Percentiles rank a stretch among this genome's conserved stretches.
These are phyloP conservation scores for Grosmannia serpens DNA, from an alignment of 2,329 filamentous ascomycete species.

Conservation along the genomic window DNA sequence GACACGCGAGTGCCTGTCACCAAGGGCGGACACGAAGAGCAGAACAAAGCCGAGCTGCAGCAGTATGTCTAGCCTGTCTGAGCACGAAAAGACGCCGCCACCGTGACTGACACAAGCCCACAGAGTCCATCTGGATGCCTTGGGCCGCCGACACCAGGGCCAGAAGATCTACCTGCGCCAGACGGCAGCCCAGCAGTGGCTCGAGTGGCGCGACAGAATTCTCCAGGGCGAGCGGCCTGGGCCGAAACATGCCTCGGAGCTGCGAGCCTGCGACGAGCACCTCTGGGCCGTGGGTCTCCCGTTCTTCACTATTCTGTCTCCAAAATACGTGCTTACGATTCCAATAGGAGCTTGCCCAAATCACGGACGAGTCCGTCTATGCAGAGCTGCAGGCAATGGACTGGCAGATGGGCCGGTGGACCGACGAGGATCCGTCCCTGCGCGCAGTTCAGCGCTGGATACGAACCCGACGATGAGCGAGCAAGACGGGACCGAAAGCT, in stretches of 20 bases:
- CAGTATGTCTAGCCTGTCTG: slow-evolving; percentile 31
- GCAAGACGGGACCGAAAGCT: background rate
- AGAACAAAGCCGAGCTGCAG: slow-evolving; percentile 49
- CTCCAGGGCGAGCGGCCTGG: slow-evolving; percentile 39
- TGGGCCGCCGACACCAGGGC: slow-evolving; percentile 48
- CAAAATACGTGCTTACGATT: background rate
- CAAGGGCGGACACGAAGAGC: slow-evolving; percentile 44
- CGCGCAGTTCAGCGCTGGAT: slow-evolving; percentile 48
- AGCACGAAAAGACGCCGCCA: background rate
- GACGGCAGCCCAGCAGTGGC: slow-evolving; percentile 47
- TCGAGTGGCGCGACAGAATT: slow-evolving; percentile 40
- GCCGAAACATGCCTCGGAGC: slow-evolving; percentile 32
- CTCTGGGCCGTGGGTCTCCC: slow-evolving; percentile 39
- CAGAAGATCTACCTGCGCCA: slow-evolving; percentile 55
- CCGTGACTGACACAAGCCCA: background rate
- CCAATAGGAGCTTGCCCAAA: slow-evolving; percentile 37
- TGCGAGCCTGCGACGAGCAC: slow-evolving; percentile 44
- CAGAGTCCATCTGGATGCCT: slow-evolving; percentile 49
- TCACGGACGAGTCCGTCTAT: slow-evolving; percentile 50
- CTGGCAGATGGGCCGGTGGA: slow-evolving; percentile 47
- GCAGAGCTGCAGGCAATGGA: slow-evolving; percentile 42
- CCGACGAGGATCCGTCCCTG: slow-evolving; percentile 48
- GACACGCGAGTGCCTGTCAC: slow-evolving; percentile 46
- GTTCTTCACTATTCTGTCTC: slow-evolving; percentile 1
- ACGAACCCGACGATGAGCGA: slow-evolving; percentile 25